Evolutionary conservation across 1,284 basidiomycete species (phyloP).

Genomic region (Ceratobasidium sp.): DNA sequence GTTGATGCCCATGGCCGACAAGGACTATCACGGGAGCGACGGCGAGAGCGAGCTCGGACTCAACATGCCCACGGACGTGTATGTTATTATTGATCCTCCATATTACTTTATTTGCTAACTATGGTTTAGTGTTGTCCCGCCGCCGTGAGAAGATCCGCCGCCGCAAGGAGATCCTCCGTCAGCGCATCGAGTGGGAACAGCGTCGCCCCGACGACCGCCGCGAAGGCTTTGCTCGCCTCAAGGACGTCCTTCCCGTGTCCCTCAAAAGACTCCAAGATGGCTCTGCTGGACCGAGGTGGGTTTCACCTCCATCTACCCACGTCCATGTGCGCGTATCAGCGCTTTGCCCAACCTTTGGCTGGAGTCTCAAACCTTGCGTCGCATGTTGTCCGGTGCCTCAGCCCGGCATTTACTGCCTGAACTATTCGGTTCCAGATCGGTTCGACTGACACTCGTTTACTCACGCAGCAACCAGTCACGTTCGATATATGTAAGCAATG

Average conservation of each 20-base stretch:
- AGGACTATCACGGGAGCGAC: constrained; percentile 48
- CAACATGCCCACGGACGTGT: constrained; percentile 47
- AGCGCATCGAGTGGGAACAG: constrained; percentile 90
- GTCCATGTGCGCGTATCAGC: constrained; percentile 20
- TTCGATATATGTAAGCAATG: constrained; percentile 83
- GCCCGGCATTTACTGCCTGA: constrained; percentile 31
- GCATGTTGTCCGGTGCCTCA: constrained; percentile 27
- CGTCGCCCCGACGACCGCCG: constrained; percentile 87
- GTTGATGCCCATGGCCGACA: constrained; percentile 45
- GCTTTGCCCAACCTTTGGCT: constrained; percentile 18
- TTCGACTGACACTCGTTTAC: constrained; percentile 38
- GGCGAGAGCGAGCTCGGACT: constrained; percentile 44
- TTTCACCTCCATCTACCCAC: constrained; percentile 50
- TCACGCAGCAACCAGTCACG: constrained; percentile 75
- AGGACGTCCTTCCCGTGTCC: constrained; percentile 84
- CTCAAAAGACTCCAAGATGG: constrained; percentile 93
- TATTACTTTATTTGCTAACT: constrained; percentile 25
- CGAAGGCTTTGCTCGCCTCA: constrained; percentile 87
- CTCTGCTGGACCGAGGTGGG: constrained; percentile 85
- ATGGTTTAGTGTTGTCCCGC: constrained; percentile 47
- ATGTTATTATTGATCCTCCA: not conserved
- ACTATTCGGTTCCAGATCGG: not conserved
- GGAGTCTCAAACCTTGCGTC: constrained; percentile 6
- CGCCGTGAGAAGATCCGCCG: constrained; percentile 57
- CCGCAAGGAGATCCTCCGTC: constrained; percentile 85